phyloP scores from a whole-genome alignment of 1,284 basidiomycete genomes.

The Puccinia hordei region DNA sequence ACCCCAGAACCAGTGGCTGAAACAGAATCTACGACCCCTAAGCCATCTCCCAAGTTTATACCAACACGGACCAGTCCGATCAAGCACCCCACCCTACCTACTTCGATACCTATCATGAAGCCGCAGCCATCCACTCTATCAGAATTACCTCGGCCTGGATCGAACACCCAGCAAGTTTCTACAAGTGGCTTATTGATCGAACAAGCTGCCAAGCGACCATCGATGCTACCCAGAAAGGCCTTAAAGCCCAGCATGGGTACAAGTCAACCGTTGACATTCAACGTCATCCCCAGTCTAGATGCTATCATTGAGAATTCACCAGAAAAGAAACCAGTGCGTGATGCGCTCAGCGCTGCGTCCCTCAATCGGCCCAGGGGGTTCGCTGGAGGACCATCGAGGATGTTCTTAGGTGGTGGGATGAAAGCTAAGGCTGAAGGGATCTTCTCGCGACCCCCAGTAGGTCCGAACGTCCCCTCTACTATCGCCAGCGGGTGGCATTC shows the following conservation, averaged over 20 bases:
- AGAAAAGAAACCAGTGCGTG: slow-evolving; percentile 29
- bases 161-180: slow-evolving; percentile 1
- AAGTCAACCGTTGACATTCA: slow-evolving; percentile 25
- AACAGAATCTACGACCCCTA: slow-evolving; percentile 17
- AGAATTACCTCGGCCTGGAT: background rate
- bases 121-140: background rate
- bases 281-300: slow-evolving; percentile 18
- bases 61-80: slow-evolving; percentile 46
- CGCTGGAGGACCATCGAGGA: slow-evolving; percentile 28
- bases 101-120: slow-evolving; percentile 41
- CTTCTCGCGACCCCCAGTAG: slow-evolving; percentile 5
- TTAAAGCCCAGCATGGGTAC: slow-evolving; percentile 41
- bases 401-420: slow-evolving; percentile 45
- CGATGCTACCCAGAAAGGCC: slow-evolving; percentile 44
- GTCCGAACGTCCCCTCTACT: background rate
- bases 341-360: slow-evolving; percentile 36
- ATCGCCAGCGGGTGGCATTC: background rate
- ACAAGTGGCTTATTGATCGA: slow-evolving; percentile 9
- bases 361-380: slow-evolving; percentile 30
- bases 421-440: slow-evolving; percentile 36
- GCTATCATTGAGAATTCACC: slow-evolving; percentile 47
- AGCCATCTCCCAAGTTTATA: slow-evolving; percentile 17
- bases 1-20: background rate
- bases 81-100: slow-evolving; percentile 44
- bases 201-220: slow-evolving; percentile 37